Evolutionary conservation across 768 basidiomycete species (phyloP), one percentile per base, ranked within the genome.

Genomic region (Mycena epipterygia): DNA sequence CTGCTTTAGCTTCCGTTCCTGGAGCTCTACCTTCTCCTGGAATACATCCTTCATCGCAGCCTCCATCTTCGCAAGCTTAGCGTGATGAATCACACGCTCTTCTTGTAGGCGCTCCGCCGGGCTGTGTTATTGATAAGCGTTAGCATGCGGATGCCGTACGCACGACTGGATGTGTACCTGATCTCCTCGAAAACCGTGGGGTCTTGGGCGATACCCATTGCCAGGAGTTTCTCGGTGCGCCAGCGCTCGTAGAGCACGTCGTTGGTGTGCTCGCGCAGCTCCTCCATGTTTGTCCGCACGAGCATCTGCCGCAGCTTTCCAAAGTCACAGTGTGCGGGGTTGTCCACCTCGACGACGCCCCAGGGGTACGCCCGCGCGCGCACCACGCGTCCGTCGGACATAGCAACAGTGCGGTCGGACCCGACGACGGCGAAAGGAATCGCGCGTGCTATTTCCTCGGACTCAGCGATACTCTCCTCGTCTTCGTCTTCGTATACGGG

Each of bases 11-110:
- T 99, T 99, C 73, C 95, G 89, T 80, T 99, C 98, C 87, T 99
- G 99, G 81, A 99, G 96, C 80, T 96, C 95, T 60, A 99, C 98
- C 82, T 99, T 99, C 84, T 99, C 97, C 79, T 96, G 96, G 96
- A 99, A 99, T 76, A 99, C 98, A 93, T 97, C 96, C 91, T 98
- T 98, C 98, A 99, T 99, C 87, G 99, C 97, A 63, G 95, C 94
- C 85, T 99, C 98, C 93, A 98, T 98, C 91, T 99, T 99, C 55
- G 94, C 89, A 60, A 99, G 91, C 82, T 98, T 99, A 73, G 95
- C 94, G 84, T 99, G 97, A 83, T 99, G 97, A 76, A 98, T 83
- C 59, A 95, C 86, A 67, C 98, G 94, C 80, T 99, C 98, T 79
- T 99, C 98, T 71, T 95, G 95, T 84, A 95, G 88, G 82, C 95